Evolutionary conservation across 2,329 filamentous ascomycete species (phyloP).

Genomic region (Aspergillus bombycis): DNA sequence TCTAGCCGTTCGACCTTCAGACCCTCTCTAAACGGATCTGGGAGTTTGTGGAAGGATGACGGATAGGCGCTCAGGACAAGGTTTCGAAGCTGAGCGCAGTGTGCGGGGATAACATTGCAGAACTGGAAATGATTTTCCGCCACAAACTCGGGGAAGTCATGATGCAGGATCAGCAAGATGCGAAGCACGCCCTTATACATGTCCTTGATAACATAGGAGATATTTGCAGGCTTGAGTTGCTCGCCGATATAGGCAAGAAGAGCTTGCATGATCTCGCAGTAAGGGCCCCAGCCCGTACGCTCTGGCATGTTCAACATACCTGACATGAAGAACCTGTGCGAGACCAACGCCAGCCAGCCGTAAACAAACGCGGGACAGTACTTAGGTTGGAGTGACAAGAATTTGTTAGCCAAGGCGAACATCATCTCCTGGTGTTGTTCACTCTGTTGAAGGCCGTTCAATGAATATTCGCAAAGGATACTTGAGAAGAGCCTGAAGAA

Average conservation of each 20-base stretch:
- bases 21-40: slow-evolving; percentile 72
- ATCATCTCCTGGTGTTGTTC: slow-evolving; percentile 70
- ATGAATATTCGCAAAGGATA: slow-evolving; percentile 74
- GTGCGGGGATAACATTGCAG: slow-evolving; percentile 77
- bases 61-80: slow-evolving; percentile 82
- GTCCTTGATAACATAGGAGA: slow-evolving; percentile 73
- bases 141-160: slow-evolving; percentile 93
- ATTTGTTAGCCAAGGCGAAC: slow-evolving; percentile 69
- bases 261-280: slow-evolving; percentile 72
- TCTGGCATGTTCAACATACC: slow-evolving; percentile 70
- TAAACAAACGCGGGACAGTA: slow-evolving; percentile 83
- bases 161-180: slow-evolving; percentile 81
- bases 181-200: slow-evolving; percentile 84
- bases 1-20: slow-evolving; percentile 77
- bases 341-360: slow-evolving; percentile 79
- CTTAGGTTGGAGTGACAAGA: slow-evolving; percentile 74
- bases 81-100: slow-evolving; percentile 87
- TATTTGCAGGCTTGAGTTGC: slow-evolving; percentile 73
- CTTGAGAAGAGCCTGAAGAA: slow-evolving; percentile 90
- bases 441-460: slow-evolving; percentile 60
- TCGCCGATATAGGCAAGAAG: slow-evolving; percentile 76
- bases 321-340: slow-evolving; percentile 84
- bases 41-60: slow-evolving; percentile 69
- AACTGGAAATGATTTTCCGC: slow-evolving; percentile 83
- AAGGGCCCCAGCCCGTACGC: slow-evolving; percentile 74